Evolutionary conservation across 257 asterid genomes (phyloP), one percentile per base, ranked within the genome.

Genomic region (Petunia axillaris): DNA sequence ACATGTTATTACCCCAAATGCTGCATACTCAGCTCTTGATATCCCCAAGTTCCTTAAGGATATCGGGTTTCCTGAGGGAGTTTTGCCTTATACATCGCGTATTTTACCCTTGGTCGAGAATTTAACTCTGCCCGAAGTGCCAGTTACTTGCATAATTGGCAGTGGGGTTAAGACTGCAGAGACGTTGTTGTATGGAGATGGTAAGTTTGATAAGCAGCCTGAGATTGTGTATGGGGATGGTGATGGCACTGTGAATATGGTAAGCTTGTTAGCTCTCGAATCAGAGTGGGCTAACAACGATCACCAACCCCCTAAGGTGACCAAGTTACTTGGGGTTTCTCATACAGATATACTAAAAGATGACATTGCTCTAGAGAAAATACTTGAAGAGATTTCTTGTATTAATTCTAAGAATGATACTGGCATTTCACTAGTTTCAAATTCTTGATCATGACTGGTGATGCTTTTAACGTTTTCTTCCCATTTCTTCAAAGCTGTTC

Each of bases 181-280:
- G 88, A 84, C 44, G 41, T 71, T 95, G 82, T 1, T 86, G 15
- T 94, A 87, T 38, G 90, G 89, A 66, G 91, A 84, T 3, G 37
- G 37, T 6, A 92, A 91, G 44, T 91, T 91, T 46, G 97, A 93
- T 37, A 74, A 86, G 94, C 73, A 6, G 77, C 95, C 95, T 25
- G 91, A 93, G 74, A 80, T 93, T 10, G 83, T 63, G 59, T 89
- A 92, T 50, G 99, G 97, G 2, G 94, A 95, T 54, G 98, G 99
- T 4, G 99, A 95, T 76, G 98, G 98, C 0, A 95, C 97, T 0
- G 99, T 92, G 83, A 93, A 92, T 73, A 88, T 87, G 97, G 67
- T 82, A 50, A 95, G 99, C 91, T 83, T 93, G 85, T 48, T 87
- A 77, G 93, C 93, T 6, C 54, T 92, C 58, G 90, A 88, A 65